These are phyloP conservation scores for Zoysia japonica DNA, from an alignment of 176 grass and related monocot genomes.

Conservation along the genomic window DNA sequence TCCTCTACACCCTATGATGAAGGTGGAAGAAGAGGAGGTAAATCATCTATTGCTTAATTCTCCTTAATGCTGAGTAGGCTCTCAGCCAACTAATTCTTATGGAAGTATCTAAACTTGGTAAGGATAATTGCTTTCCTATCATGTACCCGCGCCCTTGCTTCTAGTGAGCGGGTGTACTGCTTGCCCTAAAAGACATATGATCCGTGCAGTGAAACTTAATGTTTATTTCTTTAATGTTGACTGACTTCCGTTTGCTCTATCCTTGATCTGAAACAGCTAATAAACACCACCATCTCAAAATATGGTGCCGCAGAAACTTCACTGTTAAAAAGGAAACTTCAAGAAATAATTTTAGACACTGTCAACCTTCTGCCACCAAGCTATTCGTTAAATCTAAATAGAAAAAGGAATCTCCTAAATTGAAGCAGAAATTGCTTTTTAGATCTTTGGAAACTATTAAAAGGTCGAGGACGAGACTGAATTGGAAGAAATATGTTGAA, in stretches of 20 bases:
- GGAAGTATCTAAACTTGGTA: too few relatives aligned
- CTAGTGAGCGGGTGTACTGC: too few relatives aligned
- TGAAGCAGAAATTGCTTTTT: slow-evolving; percentile 41
- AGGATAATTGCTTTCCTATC: too few relatives aligned
- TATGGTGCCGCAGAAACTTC: slow-evolving; percentile 69
- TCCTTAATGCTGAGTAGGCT: too few relatives aligned
- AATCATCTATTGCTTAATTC: too few relatives aligned
- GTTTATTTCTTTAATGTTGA: slow-evolving; percentile 24
- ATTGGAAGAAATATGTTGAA: slow-evolving; percentile 22
- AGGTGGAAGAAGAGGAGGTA: too few relatives aligned
- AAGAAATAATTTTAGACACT: slow-evolving; percentile 95
- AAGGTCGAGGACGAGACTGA: slow-evolving; percentile 44
- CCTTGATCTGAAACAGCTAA: slow-evolving; percentile 59
- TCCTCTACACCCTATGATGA: too few relatives aligned
- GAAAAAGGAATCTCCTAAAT: slow-evolving; percentile 55
- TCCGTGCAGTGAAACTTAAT: slow-evolving; percentile 12
- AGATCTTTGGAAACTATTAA: slow-evolving; percentile 48
- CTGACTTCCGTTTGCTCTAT: slow-evolving; percentile 31
- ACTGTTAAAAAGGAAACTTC: slow-evolving; percentile 77
- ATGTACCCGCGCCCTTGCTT: too few relatives aligned
- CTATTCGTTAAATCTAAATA: slow-evolving; percentile 81
- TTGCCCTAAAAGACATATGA: too few relatives aligned
- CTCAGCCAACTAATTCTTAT: too few relatives aligned
- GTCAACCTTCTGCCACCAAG: slow-evolving; percentile 61
- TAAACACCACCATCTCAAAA: slow-evolving; percentile 69